A percentile compares a stretch with the other conserved stretches of the same genome.
Conservation (phyloP, 2,329 filamentous ascomycete species). For the Plenodomus biglobosus region DNA sequence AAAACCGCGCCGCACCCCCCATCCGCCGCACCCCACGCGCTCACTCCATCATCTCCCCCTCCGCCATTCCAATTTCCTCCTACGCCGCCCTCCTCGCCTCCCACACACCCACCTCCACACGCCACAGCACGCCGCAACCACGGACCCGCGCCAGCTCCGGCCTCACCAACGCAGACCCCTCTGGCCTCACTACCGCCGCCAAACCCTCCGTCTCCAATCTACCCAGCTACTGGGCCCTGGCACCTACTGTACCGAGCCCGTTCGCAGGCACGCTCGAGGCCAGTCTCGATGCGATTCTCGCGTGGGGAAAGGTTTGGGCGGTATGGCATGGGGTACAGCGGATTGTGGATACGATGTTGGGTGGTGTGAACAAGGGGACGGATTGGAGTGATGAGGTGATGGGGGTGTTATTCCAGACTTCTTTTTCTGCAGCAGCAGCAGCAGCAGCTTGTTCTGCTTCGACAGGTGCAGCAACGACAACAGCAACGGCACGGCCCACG, state of each 20-base stretch:
- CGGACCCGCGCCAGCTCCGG: slow-evolving; percentile 4
- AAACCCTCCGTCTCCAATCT: slow-evolving; percentile 1
- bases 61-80: slow-evolving; percentile 2
- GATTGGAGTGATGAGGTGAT: slow-evolving; percentile 16
- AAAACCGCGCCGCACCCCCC: too few relatives aligned
- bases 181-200: background rate
- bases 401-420: background rate
- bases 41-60: slow-evolving; percentile 6
- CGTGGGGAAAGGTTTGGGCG: slow-evolving; percentile 4
- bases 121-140: too few relatives aligned
- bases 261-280: slow-evolving; percentile 26
- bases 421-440: too few relatives aligned
- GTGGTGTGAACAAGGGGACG: slow-evolving; percentile 4
- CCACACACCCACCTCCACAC: slow-evolving; percentile 1
- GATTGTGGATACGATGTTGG: slow-evolving; percentile 13
- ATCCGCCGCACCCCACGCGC: slow-evolving; percentile 5
- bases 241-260: slow-evolving; percentile 26
- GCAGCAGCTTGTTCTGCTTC: too few relatives aligned
- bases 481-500: too few relatives aligned
- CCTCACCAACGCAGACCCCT: background rate
- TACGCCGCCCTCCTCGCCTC: background rate
- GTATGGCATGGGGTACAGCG: background rate
- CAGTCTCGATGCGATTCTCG: slow-evolving; percentile 25
- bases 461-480: too few relatives aligned
- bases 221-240: slow-evolving; percentile 1